Base-by-base conservation (phyloP, 2,329 filamentous ascomycete species). In the Botrytis squamosa region DNA sequence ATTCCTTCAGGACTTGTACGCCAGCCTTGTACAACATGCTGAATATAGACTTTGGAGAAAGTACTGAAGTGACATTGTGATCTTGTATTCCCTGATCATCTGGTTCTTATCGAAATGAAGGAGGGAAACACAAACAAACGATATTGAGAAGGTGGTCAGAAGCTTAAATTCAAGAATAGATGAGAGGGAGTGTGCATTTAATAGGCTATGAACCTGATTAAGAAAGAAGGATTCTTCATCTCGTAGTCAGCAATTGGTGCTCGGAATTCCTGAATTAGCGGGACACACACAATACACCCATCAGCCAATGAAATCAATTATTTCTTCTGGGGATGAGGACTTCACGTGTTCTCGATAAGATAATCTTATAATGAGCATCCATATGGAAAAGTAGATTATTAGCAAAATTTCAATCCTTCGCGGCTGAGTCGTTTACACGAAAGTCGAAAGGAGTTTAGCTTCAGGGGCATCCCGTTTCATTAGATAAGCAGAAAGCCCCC, bases 341-440 rank as follows among this genome's bases (percentile, higher is more conserved):
- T n/a, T 38, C 46, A 55, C 33, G 33, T 67, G 46, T 25, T 57
- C 36, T 59, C 29, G 46, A 72, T 29, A 57, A 46, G 38, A 68
- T 40, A 40, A 44, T 36, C 29, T 36, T 46, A 9, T 68, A 29
- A 38, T 42, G 3, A 22, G 60, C 63, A 40, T 59, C 40, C 22
- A n/a, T 46, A n/a, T 49, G 22, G 36, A n/a, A 64, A 29, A 38
- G 36, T 20, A 38, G 9, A 22, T 68, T 29, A 14, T n/a, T 6
- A 33, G 36, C 36, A 68, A 42, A 57, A 68, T 9, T 16, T 68
- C 22, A 46, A 72, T 72, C 70, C 70, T 72, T 72, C 65, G 40
- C 70, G 63, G 70, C 70, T 49, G 70, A 72, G 49, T 60, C 38
- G 49, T 46, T 68, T 68, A 33, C 25, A 67, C 5, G 29, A 46